A percentile compares a stretch with the other conserved stretches of the same genome.
Conservation (phyloP, 805 yeast genomes). For the Candida montana region DNA sequence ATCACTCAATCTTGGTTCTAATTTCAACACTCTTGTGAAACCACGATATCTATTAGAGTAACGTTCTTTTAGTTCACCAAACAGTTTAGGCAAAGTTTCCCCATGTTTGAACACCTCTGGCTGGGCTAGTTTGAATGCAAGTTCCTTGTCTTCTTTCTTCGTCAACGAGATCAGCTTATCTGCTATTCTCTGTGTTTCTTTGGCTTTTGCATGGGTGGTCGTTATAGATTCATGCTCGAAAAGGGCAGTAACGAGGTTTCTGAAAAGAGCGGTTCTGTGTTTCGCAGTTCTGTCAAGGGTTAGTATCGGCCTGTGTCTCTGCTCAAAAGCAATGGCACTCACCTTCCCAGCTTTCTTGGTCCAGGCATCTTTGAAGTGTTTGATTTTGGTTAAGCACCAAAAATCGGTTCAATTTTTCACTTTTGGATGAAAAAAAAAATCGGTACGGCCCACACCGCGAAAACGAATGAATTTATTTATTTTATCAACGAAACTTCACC, state of each 20-base stretch:
- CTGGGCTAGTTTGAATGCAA: slow-evolving; percentile 31
- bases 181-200: slow-evolving; percentile 56
- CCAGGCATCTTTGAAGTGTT: slow-evolving; percentile 18
- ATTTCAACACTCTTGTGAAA: slow-evolving; percentile 74
- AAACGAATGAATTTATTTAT: too few relatives aligned
- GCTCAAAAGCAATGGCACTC: background rate
- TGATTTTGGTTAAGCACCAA: too few relatives aligned
- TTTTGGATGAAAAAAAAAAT: background rate
- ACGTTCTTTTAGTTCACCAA: slow-evolving; percentile 58
- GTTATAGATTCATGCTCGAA: slow-evolving; percentile 66
- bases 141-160: slow-evolving; percentile 31
- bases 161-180: slow-evolving; percentile 62
- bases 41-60: slow-evolving; percentile 68
- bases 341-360: slow-evolving; percentile 24
- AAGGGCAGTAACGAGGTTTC: slow-evolving; percentile 61
- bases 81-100: slow-evolving; percentile 55
- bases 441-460: too few relatives aligned
- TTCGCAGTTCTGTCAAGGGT: slow-evolving; percentile 18
- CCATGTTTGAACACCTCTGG: slow-evolving; percentile 44
- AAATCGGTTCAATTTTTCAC: background rate
- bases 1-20: slow-evolving; percentile 87
- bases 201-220: slow-evolving; percentile 74
- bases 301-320: slow-evolving; percentile 1
- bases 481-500: too few relatives aligned
- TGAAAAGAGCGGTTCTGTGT: slow-evolving; percentile 41